Percentiles rank a stretch among this genome's conserved stretches.
Conservation (phyloP, 345 rosid genomes). For the Arabis hirsuta region DNA sequence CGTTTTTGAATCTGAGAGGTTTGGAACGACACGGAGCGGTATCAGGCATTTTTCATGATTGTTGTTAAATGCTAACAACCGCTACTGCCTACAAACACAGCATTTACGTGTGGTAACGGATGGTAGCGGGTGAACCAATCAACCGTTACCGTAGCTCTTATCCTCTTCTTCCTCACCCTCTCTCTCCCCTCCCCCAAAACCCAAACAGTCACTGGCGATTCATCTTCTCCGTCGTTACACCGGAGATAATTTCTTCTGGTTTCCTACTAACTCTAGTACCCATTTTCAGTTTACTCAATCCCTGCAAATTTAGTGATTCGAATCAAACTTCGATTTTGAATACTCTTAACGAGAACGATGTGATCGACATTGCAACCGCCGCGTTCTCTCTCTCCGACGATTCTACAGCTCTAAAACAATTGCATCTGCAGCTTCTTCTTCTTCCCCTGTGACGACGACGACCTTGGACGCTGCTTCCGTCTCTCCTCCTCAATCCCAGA, state of each 20-base stretch:
- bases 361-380: slow-evolving; percentile 56
- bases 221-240: slow-evolving; percentile 15
- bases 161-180: too few relatives aligned
- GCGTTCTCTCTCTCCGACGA: slow-evolving; percentile 50
- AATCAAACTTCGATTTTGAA: neutral
- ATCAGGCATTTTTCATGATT: too few relatives aligned
- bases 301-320: neutral
- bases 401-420: slow-evolving; percentile 39
- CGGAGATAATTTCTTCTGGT: neutral
- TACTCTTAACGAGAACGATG: slow-evolving; percentile 27
- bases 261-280: neutral
- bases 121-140: too few relatives aligned
- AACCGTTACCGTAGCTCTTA: too few relatives aligned
- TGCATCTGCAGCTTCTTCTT: slow-evolving; percentile 16
- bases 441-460: slow-evolving; percentile 16
- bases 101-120: too few relatives aligned
- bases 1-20: too few relatives aligned
- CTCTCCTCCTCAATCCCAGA: slow-evolving; percentile 63
- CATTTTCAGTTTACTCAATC: neutral
- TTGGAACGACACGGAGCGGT: too few relatives aligned
- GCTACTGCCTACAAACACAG: too few relatives aligned
- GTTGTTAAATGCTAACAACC: too few relatives aligned
- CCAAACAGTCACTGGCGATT: slow-evolving; percentile 22
- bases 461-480: slow-evolving; percentile 1
- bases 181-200: neutral